Conservation (phyloP, 805 yeast species). For the Sugiyamaella chiloensis region DNA sequence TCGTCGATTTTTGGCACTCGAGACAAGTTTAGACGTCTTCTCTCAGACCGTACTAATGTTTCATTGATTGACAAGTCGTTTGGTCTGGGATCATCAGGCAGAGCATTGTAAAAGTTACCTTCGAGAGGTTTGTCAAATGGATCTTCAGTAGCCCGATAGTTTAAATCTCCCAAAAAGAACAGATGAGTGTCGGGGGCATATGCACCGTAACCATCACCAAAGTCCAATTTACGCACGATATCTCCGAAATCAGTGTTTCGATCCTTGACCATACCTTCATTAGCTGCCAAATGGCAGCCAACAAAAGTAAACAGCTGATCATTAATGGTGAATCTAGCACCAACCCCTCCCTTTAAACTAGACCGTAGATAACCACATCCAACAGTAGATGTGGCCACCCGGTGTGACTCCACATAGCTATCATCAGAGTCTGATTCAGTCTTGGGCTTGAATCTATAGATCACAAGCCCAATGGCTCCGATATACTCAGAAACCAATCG, state of each 20-base stretch:
- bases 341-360: constrained; percentile 73
- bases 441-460: constrained; percentile 12
- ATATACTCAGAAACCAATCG: constrained; percentile 9
- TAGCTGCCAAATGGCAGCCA: constrained; percentile 71
- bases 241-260: constrained; percentile 54
- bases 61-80: too few relatives aligned
- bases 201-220: constrained; percentile 54
- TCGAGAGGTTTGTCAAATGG: constrained; percentile 18
- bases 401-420: neutral
- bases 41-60: neutral
- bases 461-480: constrained; percentile 33
- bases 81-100: neutral
- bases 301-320: constrained; percentile 52
- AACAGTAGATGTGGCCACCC: constrained; percentile 20
- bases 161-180: constrained; percentile 81
- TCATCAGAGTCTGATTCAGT: neutral
- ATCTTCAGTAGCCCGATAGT: constrained; percentile 56
- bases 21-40: neutral
- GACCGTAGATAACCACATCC: constrained; percentile 55
- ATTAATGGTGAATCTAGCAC: constrained; percentile 46
- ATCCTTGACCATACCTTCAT: constrained; percentile 57
- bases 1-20: constrained; percentile 42
- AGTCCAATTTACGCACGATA: constrained; percentile 53
- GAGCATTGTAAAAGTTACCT: neutral
- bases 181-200: constrained; percentile 55